Percentiles rank a stretch among this genome's conserved stretches.
Evolutionary conservation across 306 rosid species (phyloP).

Genomic region (Lathyrus aphaca): DNA sequence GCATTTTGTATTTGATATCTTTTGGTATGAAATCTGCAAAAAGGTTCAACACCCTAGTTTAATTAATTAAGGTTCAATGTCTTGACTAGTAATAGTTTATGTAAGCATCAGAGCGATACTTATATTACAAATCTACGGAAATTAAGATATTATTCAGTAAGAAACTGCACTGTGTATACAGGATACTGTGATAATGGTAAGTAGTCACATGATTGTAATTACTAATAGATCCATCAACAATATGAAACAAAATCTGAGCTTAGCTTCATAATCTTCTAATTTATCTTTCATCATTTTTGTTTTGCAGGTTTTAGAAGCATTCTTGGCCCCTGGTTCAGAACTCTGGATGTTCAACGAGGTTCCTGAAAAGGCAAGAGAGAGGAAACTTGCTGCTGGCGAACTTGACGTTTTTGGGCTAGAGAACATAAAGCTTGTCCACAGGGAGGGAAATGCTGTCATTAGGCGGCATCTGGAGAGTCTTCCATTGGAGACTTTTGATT

Average conservation of each 20-base stretch:
- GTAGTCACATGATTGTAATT: not conserved
- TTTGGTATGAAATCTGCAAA: not conserved
- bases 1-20: constrained; percentile 12
- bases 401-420: constrained; percentile 70
- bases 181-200: constrained; percentile 13
- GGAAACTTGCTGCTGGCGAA: constrained; percentile 88
- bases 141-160: not conserved
- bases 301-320: constrained; percentile 89
- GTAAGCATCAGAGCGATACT: constrained; percentile 2
- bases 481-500: constrained; percentile 96
- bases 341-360: constrained; percentile 99
- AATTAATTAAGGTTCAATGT: constrained; percentile 16
- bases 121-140: not conserved
- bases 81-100: constrained; percentile 6
- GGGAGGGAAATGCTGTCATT: constrained; percentile 93
- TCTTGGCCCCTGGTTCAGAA: constrained; percentile 88
- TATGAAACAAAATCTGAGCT: constrained; percentile 8
- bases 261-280: constrained; percentile 30
- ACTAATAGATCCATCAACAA: not conserved
- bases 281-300: constrained; percentile 34
- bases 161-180: constrained; percentile 8
- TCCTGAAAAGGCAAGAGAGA: constrained; percentile 80
- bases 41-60: constrained; percentile 4
- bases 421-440: constrained; percentile 89
- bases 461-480: constrained; percentile 89